Conservation (phyloP, 257 asterid genomes). For the Primulina eburnea region DNA sequence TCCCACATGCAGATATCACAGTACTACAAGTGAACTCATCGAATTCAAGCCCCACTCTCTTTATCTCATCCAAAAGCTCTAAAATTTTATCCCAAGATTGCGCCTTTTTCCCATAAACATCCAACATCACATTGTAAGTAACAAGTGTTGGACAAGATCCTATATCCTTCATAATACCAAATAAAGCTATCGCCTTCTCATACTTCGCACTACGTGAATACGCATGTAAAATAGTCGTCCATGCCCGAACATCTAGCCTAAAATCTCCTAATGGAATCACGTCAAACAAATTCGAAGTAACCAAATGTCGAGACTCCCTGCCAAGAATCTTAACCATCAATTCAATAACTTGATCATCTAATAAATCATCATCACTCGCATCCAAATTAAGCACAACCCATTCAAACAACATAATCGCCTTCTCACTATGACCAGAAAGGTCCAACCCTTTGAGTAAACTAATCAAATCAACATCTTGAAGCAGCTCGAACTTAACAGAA, state of each 20-base stretch:
- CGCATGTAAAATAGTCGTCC: constrained; percentile 77
- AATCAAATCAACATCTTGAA: constrained; percentile 57
- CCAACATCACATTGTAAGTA: constrained; percentile 93
- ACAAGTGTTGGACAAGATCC: constrained; percentile 63
- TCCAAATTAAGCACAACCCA: constrained; percentile 69
- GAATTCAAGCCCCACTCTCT: constrained; percentile 55
- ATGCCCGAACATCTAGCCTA: constrained; percentile 70
- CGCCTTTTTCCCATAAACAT: constrained; percentile 81
- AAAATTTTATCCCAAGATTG: constrained; percentile 74
- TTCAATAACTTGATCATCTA: constrained; percentile 79
- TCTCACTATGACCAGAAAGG: constrained; percentile 53
- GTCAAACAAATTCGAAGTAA: constrained; percentile 72
- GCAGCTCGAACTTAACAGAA: constrained; percentile 56
- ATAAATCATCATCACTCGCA: constrained; percentile 35
- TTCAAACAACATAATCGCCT: constrained; percentile 76
- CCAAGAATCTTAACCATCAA: constrained; percentile 82
- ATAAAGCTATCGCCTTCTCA: constrained; percentile 71
- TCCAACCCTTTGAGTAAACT: constrained; percentile 80
- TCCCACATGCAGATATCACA: constrained; percentile 87
- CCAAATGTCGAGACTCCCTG: constrained; percentile 77
- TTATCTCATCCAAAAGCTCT: constrained; percentile 76
- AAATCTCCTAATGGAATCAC: constrained; percentile 58
- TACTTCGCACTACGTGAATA: constrained; percentile 83
- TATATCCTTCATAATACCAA: constrained; percentile 57
- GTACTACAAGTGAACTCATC: constrained; percentile 98